Base-by-base conservation (phyloP, 208 protist species). In the Acanthamoeba polyphaga region DNA sequence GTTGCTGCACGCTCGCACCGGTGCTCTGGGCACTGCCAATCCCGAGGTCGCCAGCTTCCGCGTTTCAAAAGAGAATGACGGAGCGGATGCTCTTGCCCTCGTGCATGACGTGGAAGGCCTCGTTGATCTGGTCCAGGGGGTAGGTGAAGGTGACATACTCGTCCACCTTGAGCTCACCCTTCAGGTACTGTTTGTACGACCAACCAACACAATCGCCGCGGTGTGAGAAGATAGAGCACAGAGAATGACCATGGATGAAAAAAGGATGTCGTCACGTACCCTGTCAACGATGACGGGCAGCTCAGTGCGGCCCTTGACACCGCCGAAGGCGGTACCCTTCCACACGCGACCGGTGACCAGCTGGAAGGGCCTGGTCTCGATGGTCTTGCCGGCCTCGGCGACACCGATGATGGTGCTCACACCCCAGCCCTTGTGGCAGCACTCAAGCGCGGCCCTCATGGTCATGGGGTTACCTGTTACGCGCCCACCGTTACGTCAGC, bases 341-440 rank as follows among this genome's bases (percentile, higher is more conserved):
- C 98, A 98, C 43, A 96, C 90, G 66, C 97, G 95, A 62, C 98
- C 98, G 64, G 98, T 99, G 5, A 98, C 97, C 2, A 98, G 92
- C 96, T 98, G 96, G 96, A 99, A 99, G 46, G 98, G 98, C 29
- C 98, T 55, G 38, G 98, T 98, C n/a, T 80, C 74, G 29, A 87
- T 87, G 78, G 78, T 87, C 66, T 97, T 43, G 22, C 97, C 97
- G n/a, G 96, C 78, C 17, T 96, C 95, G 9, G 98, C 97, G 34
- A 98, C 97, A 95, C 98, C 98, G 91, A 98, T 98, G 95, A 99
- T 55, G 58, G 64, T 74, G 64, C 58, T 74, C 15, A 96, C 93
- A 62, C 98, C 98, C 98, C 98, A 99, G 49, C 98, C 98, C 95
- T 97, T 98, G 90, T 99, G 98, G 55, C 94, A 96, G 46, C 95